phyloP scores from a whole-genome alignment of 345 rosid genomes.

The Noccaea caerulescens region DNA sequence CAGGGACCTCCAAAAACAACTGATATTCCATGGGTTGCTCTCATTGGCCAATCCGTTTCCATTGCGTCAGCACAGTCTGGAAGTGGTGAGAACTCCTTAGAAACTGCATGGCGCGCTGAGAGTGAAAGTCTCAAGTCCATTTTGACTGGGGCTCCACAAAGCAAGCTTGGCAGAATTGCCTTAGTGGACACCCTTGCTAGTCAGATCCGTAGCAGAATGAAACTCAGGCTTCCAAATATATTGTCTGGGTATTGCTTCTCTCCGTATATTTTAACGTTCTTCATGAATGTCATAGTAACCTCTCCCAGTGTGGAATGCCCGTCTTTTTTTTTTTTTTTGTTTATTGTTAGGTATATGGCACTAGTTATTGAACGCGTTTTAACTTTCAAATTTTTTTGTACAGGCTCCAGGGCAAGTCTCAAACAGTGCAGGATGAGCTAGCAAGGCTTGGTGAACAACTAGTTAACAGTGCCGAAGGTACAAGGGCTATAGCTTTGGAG shows the following conservation, averaged over 20 bases:
- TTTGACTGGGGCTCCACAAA: slow-evolving; percentile 83
- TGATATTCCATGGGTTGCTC: slow-evolving; percentile 96
- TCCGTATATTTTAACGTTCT: slow-evolving; percentile 29
- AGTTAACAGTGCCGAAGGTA: slow-evolving; percentile 88
- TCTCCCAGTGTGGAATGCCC: slow-evolving; percentile 19
- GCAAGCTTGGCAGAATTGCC: slow-evolving; percentile 94
- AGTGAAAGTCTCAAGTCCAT: slow-evolving; percentile 83
- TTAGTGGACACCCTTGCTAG: slow-evolving; percentile 86
- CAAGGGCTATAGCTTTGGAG: slow-evolving; percentile 96
- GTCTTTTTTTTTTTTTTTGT: not conserved
- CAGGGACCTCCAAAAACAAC: slow-evolving; percentile 94
- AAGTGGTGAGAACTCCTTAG: slow-evolving; percentile 79
- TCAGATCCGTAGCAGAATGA: slow-evolving; percentile 93
- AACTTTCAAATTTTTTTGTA: slow-evolving; percentile 6
- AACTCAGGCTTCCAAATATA: slow-evolving; percentile 89
- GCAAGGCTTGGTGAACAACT: slow-evolving; percentile 87
- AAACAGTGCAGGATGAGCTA: slow-evolving; percentile 83
- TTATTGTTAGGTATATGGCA: not conserved
- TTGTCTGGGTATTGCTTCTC: slow-evolving; percentile 77
- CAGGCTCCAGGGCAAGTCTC: slow-evolving; percentile 97
- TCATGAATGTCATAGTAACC: slow-evolving; percentile 16
- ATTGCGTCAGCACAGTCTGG: slow-evolving; percentile 90
- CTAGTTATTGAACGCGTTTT: no score
- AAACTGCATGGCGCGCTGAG: slow-evolving; percentile 99
- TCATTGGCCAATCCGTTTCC: slow-evolving; percentile 95